Base-by-base conservation (phyloP, 164 flowering plant species). In the Chimonanthus salicifolius region DNA sequence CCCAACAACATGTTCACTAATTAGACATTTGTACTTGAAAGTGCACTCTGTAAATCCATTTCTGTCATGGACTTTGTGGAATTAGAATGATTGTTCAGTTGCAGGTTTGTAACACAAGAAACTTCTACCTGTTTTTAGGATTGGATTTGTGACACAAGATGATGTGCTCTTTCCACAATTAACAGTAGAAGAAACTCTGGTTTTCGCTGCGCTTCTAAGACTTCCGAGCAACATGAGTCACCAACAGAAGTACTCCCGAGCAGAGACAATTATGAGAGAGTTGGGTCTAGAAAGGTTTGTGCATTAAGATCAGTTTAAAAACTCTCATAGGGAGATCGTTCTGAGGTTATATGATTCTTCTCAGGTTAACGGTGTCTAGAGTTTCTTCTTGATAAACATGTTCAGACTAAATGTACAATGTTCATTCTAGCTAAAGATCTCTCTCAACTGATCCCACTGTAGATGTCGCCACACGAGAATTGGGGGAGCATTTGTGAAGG, bases 131-230 rank as follows among this genome's bases (percentile, higher is more conserved):
- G 10, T 54, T 54, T 71, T 20, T 89, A 95, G 98, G 88, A 92
- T 93, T 70, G 99, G 98, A 63, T 95, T 95, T 83, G 99, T 95
- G 74, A 87, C 97, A 62, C 99, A 93, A 82, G 99, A 95, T 70
- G 99, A 95, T 79, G 84, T 93, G 68, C 87, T 95, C 45, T 81
- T 90, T 49, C 98, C 99, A 21, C 98, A 96, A 70, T 75, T 96
- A 54, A 89, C 97, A 66, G 98, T 96, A 10, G 93, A 96, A 87
- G 99, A 96, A 80, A 96, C 97, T 48, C 79, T 94, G 4, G 77
- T 89, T 54, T 92, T 94, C 49, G 89, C 98, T 49, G 98, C 99
- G 62, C 89, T 84, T 73, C 81, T 96, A 47, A 91, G 98, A 70
- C 98, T 94, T 75, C 97, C 98, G 0, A 76, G 86, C 75, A 81